Conservation (phyloP, 2,329 filamentous ascomycete genomes). For the Trichoderma semiorbis region DNA sequence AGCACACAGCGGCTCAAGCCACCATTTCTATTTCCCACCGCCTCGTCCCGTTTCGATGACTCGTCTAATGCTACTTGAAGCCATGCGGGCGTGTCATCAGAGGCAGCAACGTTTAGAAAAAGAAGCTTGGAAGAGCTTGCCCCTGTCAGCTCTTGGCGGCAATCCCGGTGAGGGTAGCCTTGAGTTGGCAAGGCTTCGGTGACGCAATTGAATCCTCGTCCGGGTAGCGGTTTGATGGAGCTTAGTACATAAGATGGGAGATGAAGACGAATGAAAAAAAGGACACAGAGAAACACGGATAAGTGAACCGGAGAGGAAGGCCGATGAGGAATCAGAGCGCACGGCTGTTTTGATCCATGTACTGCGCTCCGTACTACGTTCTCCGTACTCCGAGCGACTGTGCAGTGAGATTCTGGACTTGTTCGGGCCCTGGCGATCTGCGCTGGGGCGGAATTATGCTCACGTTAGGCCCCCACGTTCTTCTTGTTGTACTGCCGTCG, state of each 20-base stretch:
- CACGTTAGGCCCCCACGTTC: background rate
- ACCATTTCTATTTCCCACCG: background rate
- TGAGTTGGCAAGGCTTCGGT: background rate
- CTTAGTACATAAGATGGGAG: background rate
- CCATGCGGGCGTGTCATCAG: background rate
- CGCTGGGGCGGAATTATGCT: background rate
- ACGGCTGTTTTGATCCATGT: background rate
- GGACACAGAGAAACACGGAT: background rate
- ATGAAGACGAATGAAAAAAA: background rate
- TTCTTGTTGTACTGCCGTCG: background rate
- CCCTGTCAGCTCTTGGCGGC: background rate
- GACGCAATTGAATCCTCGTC: background rate
- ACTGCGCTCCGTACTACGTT: too few relatives aligned
- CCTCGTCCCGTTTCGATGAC: background rate
- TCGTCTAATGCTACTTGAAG: background rate
- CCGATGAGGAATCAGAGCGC: background rate
- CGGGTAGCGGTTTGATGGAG: background rate
- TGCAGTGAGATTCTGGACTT: conserved; percentile 7
- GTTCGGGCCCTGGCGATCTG: conserved; percentile 8
- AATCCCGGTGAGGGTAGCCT: background rate
- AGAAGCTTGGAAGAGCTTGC: background rate
- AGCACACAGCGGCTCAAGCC: background rate
- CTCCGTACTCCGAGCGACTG: background rate
- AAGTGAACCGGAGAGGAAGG: background rate
- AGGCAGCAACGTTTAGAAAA: background rate